These are phyloP conservation scores for Coemansia sp. DNA, from an alignment of 192 early-diverging fungal species.

Conservation along the genomic window DNA sequence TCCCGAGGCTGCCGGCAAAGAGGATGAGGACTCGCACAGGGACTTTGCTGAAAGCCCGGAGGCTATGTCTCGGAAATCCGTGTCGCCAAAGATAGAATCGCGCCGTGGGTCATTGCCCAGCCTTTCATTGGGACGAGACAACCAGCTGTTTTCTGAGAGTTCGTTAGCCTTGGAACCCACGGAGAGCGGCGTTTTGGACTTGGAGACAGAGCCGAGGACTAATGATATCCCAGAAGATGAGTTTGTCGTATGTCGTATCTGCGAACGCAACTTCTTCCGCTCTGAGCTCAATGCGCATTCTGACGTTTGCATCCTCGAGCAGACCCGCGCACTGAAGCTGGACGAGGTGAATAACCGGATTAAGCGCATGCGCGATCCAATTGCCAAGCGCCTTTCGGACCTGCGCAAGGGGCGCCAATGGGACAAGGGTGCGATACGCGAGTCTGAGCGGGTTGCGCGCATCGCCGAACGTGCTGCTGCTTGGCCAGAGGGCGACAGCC, in stretches of 20 bases:
- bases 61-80: neutral
- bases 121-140: neutral
- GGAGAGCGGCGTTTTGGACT: neutral
- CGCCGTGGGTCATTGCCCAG: neutral
- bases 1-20: neutral
- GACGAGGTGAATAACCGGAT: constrained; percentile 61
- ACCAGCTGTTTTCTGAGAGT: neutral
- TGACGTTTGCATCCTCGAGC: constrained; percentile 73
- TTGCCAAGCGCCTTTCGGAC: constrained; percentile 53
- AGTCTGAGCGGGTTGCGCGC: constrained; percentile 39
- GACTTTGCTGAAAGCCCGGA: neutral
- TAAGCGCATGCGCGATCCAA: constrained; percentile 57
- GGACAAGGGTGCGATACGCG: constrained; percentile 37
- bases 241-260: constrained; percentile 78
- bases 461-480: constrained; percentile 46
- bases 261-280: constrained; percentile 73
- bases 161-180: neutral
- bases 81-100: neutral
- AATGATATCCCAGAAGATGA: constrained; percentile 16
- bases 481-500: constrained; percentile 51
- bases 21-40: neutral
- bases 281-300: constrained; percentile 72
- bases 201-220: neutral
- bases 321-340: constrained; percentile 66
- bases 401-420: constrained; percentile 39